A percentile compares a stretch with the other conserved stretches of the same genome.
Conservation (phyloP, 768 basidiomycete genomes). For the Lyophyllum atratum region DNA sequence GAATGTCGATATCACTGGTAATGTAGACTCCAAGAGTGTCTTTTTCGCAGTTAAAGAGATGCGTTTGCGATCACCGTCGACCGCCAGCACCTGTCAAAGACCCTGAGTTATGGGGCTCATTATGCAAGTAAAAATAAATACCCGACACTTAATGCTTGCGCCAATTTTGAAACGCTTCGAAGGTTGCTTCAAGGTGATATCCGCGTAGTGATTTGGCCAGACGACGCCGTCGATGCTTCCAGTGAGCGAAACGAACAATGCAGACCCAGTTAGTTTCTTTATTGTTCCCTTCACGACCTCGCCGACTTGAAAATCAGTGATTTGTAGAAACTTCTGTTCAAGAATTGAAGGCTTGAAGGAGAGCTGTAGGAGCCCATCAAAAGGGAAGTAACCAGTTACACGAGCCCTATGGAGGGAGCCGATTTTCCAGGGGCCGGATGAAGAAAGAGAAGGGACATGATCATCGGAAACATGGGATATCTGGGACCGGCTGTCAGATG, state of each 20-base stretch:
- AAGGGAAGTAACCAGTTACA: constrained; percentile 79
- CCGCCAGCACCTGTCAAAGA: constrained; percentile 65
- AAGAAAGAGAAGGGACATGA: constrained; percentile 77
- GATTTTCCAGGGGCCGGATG: constrained; percentile 79
- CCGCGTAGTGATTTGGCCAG: constrained; percentile 95
- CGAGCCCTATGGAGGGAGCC: constrained; percentile 83
- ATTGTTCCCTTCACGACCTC: constrained; percentile 86
- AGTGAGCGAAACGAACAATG: constrained; percentile 82
- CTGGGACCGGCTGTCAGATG: constrained; percentile 39
- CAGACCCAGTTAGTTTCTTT: constrained; percentile 79
- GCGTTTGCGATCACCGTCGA: constrained; percentile 80
- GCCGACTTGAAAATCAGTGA: constrained; percentile 81
- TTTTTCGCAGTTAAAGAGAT: constrained; percentile 91
- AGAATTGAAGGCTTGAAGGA: constrained; percentile 82
- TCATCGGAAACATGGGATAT: constrained; percentile 95
- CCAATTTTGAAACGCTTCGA: constrained; percentile 88
- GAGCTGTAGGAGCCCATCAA: constrained; percentile 90
- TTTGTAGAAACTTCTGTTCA: constrained; percentile 83
- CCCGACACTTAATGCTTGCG: constrained; percentile 80
- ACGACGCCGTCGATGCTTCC: constrained; percentile 91
- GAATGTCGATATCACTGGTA: constrained; percentile 66
- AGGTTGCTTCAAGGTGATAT: constrained; percentile 92
- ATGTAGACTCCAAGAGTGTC: constrained; percentile 76
- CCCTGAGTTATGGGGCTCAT: background rate
- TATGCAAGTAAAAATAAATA: constrained; percentile 35